These are phyloP conservation scores for Cetradonia linearis DNA, from an alignment of 495 filamentous ascomycete species.

Conservation along the genomic window DNA sequence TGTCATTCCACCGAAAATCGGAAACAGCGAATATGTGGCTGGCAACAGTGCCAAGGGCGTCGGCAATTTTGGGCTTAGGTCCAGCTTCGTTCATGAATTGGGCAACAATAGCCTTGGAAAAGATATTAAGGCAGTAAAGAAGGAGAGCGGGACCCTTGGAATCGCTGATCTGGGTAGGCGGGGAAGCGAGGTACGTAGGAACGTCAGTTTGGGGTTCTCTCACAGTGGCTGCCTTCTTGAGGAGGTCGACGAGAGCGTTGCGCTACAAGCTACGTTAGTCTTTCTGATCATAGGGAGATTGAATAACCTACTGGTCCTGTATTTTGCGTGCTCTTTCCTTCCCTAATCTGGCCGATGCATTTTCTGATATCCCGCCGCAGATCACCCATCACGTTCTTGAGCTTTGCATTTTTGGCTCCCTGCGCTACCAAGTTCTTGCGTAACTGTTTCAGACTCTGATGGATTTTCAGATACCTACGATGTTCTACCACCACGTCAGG, in stretches of 20 bases:
- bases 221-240: conserved; percentile 18
- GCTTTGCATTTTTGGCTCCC: conserved; percentile 38
- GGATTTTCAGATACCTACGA: conserved; percentile 56
- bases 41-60: conserved; percentile 69
- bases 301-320: conserved; percentile 40
- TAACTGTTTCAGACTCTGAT: conserved; percentile 62
- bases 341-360: conserved; percentile 63
- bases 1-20: conserved; percentile 57
- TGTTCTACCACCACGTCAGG: conserved; percentile 38
- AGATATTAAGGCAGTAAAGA: conserved; percentile 72
- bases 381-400: conserved; percentile 62
- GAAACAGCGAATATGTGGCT: conserved; percentile 63
- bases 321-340: conserved; percentile 50
- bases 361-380: conserved; percentile 63
- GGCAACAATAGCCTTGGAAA: conserved; percentile 64
- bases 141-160: conserved; percentile 60
- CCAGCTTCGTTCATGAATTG: conserved; percentile 70
- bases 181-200: conserved; percentile 52
- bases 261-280: conserved; percentile 16
- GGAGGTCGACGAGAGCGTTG: conserved; percentile 14
- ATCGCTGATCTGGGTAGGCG: conserved; percentile 42
- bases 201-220: conserved; percentile 53
- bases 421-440: conserved; percentile 44
- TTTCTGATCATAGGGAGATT: conserved; percentile 19
- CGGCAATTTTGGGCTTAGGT: conserved; percentile 58